Base-by-base conservation (phyloP, 164 flowering plant genomes). In the Umbilicus rupestris region DNA sequence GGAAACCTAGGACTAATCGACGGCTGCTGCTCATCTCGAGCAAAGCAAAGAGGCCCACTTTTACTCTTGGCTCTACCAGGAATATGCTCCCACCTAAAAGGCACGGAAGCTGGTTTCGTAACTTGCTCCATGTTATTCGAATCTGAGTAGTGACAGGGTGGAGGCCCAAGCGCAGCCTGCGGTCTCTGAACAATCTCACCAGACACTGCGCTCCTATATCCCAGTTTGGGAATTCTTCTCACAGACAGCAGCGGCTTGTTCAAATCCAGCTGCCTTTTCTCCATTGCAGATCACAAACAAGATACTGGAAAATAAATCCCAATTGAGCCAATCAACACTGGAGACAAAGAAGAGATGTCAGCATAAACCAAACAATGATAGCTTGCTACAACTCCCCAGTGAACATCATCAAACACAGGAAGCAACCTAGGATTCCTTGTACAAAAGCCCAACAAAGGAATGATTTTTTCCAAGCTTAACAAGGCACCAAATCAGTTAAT, bases 81-180 rank as follows among this genome's bases (percentile, higher is more conserved):
- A 39, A 67, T 76, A 44, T 81, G 79, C 73, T 86, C 90, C 97
- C 97, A 90, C 45, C 66, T 1, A 66, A 92, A 93, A 39, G 97
- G 90, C 42, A 86, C 85, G 3, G 87, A 74, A 42, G 67, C 85
- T 28, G 88, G 86, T 70, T 84, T 71, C 1, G 81, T 77, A 6
- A 78, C 81, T 62, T 82, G 79, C 0, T 71, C 80, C 44, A 64
- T 10, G 24, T 62, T 70, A 29, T 15, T 72, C 73, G 20, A 72
- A 31, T 33, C 59, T 69, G 30, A 45, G 12, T 41, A 41, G 12
- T 41, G 44, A 14, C 44, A 44, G 3, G 47, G 29, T 10, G 76
- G 77, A 20, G 72, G 67, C 42, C 71, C 65, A 12, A 44, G 37
- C 68, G 71, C 62, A 31, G 71, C 62, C 5, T 3, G 46, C 5